A percentile compares a stretch with the other conserved stretches of the same genome.
These are phyloP conservation scores for Penicillium lividum DNA, from an alignment of 495 filamentous ascomycete genomes.

Conservation along the genomic window DNA sequence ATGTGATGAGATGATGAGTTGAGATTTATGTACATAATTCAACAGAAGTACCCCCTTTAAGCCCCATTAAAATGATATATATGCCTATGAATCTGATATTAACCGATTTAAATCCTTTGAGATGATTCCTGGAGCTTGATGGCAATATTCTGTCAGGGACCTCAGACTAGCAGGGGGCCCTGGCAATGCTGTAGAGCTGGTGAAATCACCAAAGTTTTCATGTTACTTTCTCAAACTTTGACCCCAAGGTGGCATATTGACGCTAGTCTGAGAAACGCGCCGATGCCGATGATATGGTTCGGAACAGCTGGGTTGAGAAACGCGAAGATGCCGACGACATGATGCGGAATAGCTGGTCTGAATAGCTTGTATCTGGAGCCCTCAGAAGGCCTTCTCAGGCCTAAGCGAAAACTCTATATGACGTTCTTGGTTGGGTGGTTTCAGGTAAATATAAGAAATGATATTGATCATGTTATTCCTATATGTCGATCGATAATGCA, in stretches of 20 bases:
- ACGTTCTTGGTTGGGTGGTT: too few species aligned
- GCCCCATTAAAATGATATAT: not conserved
- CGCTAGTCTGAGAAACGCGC: not conserved
- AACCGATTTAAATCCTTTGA: too few species aligned
- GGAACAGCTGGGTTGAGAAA: not conserved
- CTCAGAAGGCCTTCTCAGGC: not conserved
- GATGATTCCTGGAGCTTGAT: too few species aligned
- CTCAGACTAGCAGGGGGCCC: too few species aligned
- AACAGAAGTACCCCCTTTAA: not conserved
- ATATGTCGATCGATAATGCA: not conserved
- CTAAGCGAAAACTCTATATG: not conserved
- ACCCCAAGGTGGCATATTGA: too few species aligned
- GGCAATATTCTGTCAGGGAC: too few species aligned
- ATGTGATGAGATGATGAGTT: constrained; percentile 10
- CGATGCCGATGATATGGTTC: not conserved
- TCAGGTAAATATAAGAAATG: too few species aligned
- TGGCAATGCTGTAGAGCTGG: too few species aligned
- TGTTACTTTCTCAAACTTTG: too few species aligned
- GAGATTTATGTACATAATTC: not conserved
- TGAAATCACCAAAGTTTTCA: too few species aligned
- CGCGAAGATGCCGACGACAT: not conserved
- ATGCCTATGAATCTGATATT: not conserved
- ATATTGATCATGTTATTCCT: too few species aligned
- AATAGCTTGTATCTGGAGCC: not conserved
- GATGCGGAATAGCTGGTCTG: constrained; percentile 1